These are phyloP conservation scores for Ramularia collo-cygni DNA, from an alignment of 2,329 filamentous ascomycete species.

Conservation along the genomic window DNA sequence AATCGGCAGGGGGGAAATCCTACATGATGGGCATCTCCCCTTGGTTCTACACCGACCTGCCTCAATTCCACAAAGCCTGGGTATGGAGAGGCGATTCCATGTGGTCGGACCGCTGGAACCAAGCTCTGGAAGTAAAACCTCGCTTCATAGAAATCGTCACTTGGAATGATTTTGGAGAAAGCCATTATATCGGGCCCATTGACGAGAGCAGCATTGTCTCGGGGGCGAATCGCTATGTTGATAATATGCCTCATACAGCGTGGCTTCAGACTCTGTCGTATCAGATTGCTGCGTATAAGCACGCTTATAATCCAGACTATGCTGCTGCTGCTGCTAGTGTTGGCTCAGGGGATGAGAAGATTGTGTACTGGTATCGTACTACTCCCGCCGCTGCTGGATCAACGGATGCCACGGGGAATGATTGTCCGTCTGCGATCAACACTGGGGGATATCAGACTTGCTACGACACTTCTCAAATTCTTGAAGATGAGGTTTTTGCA, in stretches of 20 bases:
- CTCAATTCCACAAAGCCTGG: constrained; percentile 55
- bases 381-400: constrained; percentile 31
- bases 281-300: constrained; percentile 47
- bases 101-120: constrained; percentile 55
- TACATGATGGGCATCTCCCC: constrained; percentile 46
- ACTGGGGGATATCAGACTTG: constrained; percentile 25
- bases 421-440: constrained; percentile 23
- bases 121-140: constrained; percentile 45
- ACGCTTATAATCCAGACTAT: constrained; percentile 25
- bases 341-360: constrained; percentile 25
- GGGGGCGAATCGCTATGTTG: constrained; percentile 45
- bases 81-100: constrained; percentile 55
- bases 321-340: constrained; percentile 10
- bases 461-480: constrained; percentile 27
- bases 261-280: constrained; percentile 46
- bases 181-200: constrained; percentile 45
- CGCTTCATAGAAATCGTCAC: constrained; percentile 50
- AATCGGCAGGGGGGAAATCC: constrained; percentile 34
- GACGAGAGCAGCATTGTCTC: constrained; percentile 12
- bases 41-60: constrained; percentile 53
- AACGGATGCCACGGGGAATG: constrained; percentile 32
- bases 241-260: constrained; percentile 44
- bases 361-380: constrained; percentile 42
- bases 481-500: constrained; percentile 41
- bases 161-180: constrained; percentile 54